Percentiles rank a stretch among this genome's conserved stretches.
Conservation (phyloP, 2,329 filamentous ascomycete species). For the Cercospora zeina region DNA sequence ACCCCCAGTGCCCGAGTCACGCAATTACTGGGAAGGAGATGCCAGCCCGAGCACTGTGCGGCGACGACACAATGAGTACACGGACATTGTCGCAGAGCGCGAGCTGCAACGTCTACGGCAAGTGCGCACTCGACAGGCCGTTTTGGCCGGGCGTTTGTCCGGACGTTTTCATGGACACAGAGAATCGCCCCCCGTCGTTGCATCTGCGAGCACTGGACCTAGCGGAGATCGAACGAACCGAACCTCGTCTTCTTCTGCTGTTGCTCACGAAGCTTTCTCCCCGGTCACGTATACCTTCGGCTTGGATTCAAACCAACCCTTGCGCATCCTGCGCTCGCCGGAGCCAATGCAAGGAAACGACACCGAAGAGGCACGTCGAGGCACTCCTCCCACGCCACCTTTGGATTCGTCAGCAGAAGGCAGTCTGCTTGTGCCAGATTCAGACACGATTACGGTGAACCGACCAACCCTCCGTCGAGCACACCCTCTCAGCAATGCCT, state of each 20-base stretch:
- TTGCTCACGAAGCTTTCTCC: constrained; percentile 8
- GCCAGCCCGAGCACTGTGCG: neutral
- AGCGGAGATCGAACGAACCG: constrained; percentile 11
- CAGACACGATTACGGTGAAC: constrained; percentile 14
- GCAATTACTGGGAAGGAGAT: constrained; percentile 27
- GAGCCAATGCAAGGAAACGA: constrained; percentile 19
- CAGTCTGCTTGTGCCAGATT: constrained; percentile 27
- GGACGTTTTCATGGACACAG: neutral
- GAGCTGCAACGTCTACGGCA: constrained; percentile 9
- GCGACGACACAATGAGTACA: constrained; percentile 12
- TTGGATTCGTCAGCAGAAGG: constrained; percentile 29
- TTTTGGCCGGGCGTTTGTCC: neutral
- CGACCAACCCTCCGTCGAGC: constrained; percentile 20
- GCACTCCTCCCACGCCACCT: constrained; percentile 28
- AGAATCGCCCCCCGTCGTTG: neutral
- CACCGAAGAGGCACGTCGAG: constrained; percentile 16
- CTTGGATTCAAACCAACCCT: constrained; percentile 21
- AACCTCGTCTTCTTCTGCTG: constrained; percentile 16
- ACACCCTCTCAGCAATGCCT: constrained; percentile 38
- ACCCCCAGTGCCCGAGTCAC: constrained; percentile 33
- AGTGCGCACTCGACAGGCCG: neutral
- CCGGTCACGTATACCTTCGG: constrained; percentile 19
- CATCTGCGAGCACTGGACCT: neutral
- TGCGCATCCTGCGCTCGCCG: constrained; percentile 28
- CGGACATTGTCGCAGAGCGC: constrained; percentile 12